Base-by-base conservation (phyloP, 2,329 filamentous ascomycete species). In the Fusarium subtropicale region DNA sequence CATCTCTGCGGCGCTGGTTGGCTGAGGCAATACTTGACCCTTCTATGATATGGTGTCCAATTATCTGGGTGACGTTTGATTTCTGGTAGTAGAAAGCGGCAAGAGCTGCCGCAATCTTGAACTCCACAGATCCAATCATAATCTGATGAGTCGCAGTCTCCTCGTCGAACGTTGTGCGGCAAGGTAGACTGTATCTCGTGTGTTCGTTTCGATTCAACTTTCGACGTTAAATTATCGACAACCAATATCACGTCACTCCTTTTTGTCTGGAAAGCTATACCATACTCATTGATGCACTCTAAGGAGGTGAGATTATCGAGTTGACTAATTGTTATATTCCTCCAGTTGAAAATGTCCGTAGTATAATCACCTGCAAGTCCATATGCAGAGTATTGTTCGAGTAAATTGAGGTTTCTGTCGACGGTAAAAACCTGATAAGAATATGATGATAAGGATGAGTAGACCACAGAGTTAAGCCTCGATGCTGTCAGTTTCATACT, bases 371-470 rank as follows among this genome's bases (percentile, higher is more conserved):
- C n/a, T n/a, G n/a, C n/a, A n/a, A n/a, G n/a, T n/a, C n/a, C n/a
- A n/a, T n/a, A n/a, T n/a, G n/a, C n/a, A n/a, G n/a, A n/a, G n/a
- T n/a, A n/a, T n/a, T n/a, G n/a, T n/a, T n/a, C n/a, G 6, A 42
- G 1, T 2, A 15, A 7, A n/a, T 13, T 1, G 2, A 20, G 6
- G 3, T 30, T 2, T n/a, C 12, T n/a, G 1, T 46, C 18, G 3
- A 8, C 1, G 0, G 0, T 1, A n/a, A n/a, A 28, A 1, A 2
- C 1, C 1, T 9, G 1, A 8, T 45, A 45, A 0, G 18, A 12
- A 18, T n/a, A 46, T 16, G 12, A 5, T 30, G 44, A 3, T 2
- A 46, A 8, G 3, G 44, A 46, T 2, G 44, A 20, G 28, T 30
- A 46, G 3, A 46, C 26, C 7, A 46, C n/a, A 2, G 44, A 46